Conservation (phyloP, 495 filamentous ascomycete species). For the Podospora conica region DNA sequence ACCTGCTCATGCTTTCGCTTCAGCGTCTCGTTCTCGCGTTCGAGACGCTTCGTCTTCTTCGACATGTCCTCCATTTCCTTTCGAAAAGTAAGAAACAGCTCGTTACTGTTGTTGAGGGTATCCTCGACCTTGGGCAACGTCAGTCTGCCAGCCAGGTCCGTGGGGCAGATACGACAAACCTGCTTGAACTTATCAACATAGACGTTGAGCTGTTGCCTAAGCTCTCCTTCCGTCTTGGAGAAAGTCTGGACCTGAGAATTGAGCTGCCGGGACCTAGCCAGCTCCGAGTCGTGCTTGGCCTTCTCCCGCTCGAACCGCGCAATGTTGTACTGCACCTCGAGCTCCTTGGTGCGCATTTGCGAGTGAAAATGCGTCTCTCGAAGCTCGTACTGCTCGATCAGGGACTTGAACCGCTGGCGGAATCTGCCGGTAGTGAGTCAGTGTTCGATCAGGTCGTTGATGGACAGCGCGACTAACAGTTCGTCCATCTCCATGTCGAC, state of each 20-base stretch:
- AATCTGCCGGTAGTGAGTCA: slow-evolving; percentile 52
- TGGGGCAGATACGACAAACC: slow-evolving; percentile 51
- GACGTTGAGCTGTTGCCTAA: slow-evolving; percentile 92
- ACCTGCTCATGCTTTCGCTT: slow-evolving; percentile 91
- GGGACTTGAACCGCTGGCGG: slow-evolving; percentile 81
- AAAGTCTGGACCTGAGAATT: slow-evolving; percentile 92
- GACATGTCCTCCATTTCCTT: slow-evolving; percentile 99
- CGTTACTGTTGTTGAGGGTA: slow-evolving; percentile 97
- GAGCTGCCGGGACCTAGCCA: slow-evolving; percentile 68
- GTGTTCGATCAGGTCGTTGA: neutral
- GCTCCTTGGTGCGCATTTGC: slow-evolving; percentile 84
- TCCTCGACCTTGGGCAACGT: slow-evolving; percentile 75
- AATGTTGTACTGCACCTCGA: slow-evolving; percentile 89
- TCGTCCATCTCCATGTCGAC: slow-evolving; percentile 80
- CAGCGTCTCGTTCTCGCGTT: slow-evolving; percentile 89
- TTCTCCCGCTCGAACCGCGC: slow-evolving; percentile 82
- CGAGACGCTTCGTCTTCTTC: slow-evolving; percentile 95
- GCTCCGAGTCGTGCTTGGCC: slow-evolving; percentile 76
- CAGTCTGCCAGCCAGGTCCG: neutral
- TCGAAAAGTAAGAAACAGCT: slow-evolving; percentile 93
- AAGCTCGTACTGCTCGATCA: slow-evolving; percentile 92
- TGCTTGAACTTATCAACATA: slow-evolving; percentile 99
- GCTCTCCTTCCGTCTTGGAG: slow-evolving; percentile 88
- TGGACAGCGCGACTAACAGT: slow-evolving; percentile 51
- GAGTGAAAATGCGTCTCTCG: slow-evolving; percentile 88